These are phyloP conservation scores for Malassezia caprae DNA, from an alignment of 1,284 basidiomycete genomes.

Conservation along the genomic window DNA sequence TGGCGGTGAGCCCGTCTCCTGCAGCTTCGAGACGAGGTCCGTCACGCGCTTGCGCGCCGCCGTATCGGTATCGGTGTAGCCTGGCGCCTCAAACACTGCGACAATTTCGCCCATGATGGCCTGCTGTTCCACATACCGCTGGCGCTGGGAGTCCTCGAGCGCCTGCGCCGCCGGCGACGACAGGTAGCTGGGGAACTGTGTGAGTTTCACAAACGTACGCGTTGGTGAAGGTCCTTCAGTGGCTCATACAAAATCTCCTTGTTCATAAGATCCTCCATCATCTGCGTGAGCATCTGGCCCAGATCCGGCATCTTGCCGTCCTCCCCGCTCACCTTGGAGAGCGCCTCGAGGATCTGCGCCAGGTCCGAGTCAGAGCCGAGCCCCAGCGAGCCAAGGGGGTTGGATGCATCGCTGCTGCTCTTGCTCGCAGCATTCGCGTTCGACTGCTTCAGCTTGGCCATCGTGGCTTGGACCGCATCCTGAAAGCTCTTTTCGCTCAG, in stretches of 20 bases:
- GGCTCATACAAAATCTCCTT: constrained; percentile 89
- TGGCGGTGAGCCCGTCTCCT: constrained; percentile 75
- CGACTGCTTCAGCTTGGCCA: constrained; percentile 67
- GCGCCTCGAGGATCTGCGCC: constrained; percentile 47
- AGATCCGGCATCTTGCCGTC: constrained; percentile 50
- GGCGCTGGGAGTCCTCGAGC: constrained; percentile 58
- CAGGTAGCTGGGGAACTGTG: constrained; percentile 73
- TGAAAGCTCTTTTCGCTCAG: constrained; percentile 55
- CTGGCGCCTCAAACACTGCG: constrained; percentile 61
- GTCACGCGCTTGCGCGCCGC: constrained; percentile 56
- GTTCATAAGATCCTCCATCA: constrained; percentile 89
- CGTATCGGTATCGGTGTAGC: constrained; percentile 55
- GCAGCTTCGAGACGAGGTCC: constrained; percentile 71
- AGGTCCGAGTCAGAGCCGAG: constrained; percentile 48
- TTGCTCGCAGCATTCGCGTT: constrained; percentile 48
- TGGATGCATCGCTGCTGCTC: constrained; percentile 47
- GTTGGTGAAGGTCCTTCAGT: constrained; percentile 57
- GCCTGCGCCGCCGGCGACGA: constrained; percentile 48
- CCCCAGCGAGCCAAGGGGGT: constrained; percentile 50
- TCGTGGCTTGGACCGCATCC: constrained; percentile 64
- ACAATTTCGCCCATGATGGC: constrained; percentile 60
- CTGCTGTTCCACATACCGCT: constrained; percentile 63
- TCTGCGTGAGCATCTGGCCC: constrained; percentile 68
- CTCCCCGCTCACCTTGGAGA: constrained; percentile 41
- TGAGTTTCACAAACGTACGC: not conserved